These are phyloP conservation scores for Macrolepiota fuliginosa DNA, from an alignment of 768 basidiomycete species.

Conservation along the genomic window DNA sequence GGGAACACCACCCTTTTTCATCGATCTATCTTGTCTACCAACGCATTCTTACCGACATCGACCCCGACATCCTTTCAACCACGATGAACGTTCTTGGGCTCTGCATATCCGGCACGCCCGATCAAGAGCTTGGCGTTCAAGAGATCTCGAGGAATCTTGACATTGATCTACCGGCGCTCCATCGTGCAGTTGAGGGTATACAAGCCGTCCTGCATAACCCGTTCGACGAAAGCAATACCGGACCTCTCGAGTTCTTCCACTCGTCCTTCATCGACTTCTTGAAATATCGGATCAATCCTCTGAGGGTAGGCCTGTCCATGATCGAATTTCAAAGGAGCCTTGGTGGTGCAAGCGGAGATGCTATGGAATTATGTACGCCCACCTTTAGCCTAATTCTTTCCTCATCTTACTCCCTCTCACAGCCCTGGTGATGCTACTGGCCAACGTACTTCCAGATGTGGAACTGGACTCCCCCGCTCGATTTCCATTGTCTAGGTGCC, in stretches of 20 bases:
- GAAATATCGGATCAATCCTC: background rate
- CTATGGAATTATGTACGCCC: background rate
- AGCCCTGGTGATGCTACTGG: background rate
- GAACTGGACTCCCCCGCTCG: background rate
- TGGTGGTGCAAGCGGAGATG: background rate
- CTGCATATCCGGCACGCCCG: background rate
- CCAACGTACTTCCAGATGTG: background rate
- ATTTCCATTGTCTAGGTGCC: background rate
- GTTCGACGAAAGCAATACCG: background rate
- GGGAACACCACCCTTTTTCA: background rate
- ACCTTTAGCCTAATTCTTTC: background rate
- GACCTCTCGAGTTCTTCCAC: background rate
- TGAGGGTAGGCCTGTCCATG: background rate
- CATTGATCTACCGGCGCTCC: background rate
- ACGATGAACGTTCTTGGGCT: background rate
- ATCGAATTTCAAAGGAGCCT: background rate
- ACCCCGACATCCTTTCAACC: background rate
- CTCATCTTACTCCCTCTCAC: background rate
- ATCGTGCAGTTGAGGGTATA: background rate
- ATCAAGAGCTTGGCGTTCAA: background rate
- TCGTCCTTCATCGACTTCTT: slow-evolving; percentile 3
- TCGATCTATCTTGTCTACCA: background rate
- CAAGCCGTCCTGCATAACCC: background rate
- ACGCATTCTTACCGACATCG: background rate
- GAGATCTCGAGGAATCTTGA: background rate